A percentile compares a stretch with the other conserved stretches of the same genome.
Evolutionary conservation across 495 filamentous ascomycete species (phyloP).

Genomic region (Lasiosphaeria hispida): DNA sequence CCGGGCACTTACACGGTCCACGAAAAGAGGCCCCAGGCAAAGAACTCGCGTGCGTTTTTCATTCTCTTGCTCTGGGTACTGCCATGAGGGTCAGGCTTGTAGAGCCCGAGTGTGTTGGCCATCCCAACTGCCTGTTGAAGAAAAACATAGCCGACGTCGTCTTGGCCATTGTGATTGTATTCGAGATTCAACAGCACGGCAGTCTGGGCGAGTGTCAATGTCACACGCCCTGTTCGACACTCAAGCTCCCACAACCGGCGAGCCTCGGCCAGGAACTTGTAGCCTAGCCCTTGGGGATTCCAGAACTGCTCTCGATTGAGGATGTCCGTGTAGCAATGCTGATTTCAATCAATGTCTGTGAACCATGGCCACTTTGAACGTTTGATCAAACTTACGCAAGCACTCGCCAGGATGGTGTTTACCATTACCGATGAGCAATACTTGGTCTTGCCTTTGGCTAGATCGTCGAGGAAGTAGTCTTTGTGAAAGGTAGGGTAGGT

Average conservation of each 20-base stretch:
- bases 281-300: constrained; percentile 28
- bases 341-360: background rate
- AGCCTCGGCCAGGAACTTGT: constrained; percentile 34
- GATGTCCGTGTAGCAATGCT: constrained; percentile 11
- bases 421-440: constrained; percentile 34
- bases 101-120: constrained; percentile 20
- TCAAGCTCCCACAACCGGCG: constrained; percentile 36
- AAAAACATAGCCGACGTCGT: constrained; percentile 25
- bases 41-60: background rate
- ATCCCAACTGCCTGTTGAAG: constrained; percentile 21
- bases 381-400: constrained; percentile 20
- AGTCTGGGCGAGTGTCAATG: constrained; percentile 28
- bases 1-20: background rate
- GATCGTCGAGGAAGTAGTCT: constrained; percentile 28
- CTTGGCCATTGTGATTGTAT: constrained; percentile 28
- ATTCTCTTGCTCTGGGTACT: background rate
- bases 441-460: constrained; percentile 16
- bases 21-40: background rate
- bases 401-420: constrained; percentile 29
- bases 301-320: constrained; percentile 29
- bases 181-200: constrained; percentile 23
- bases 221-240: constrained; percentile 3
- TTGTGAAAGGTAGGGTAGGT: constrained; percentile 31
- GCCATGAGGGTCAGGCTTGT: background rate
- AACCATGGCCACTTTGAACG: background rate